phyloP scores from a whole-genome alignment of 805 yeast genomes.

The Metschnikowia anglica region DNA sequence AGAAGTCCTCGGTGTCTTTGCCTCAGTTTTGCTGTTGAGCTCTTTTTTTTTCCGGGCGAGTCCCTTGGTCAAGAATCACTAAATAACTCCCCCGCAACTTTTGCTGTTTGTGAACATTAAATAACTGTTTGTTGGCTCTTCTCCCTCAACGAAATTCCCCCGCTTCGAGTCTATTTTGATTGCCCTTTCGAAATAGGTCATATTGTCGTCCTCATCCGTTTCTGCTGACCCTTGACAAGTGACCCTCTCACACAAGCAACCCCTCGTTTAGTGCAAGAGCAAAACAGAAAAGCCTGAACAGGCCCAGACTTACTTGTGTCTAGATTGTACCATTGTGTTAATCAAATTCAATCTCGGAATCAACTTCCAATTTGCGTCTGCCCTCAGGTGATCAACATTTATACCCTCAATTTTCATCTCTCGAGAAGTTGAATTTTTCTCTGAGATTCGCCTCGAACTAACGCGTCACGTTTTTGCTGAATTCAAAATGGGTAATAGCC shows the following conservation, averaged over 20 bases:
- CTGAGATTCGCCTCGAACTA: no score
- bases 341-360: no score
- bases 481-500: constrained; percentile 50
- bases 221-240: not conserved
- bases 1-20: constrained; percentile 3
- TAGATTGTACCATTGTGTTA: not conserved
- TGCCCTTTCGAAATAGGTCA: not conserved
- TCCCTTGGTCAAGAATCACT: not conserved
- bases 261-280: not conserved
- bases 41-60: not conserved
- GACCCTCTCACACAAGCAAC: not conserved
- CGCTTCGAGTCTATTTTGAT: not conserved
- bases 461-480: not conserved
- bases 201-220: not conserved
- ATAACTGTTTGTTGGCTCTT: not conserved
- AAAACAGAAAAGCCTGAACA: not conserved
- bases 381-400: no score
- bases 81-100: not conserved
- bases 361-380: no score
- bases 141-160: not conserved
- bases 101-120: constrained; percentile 7
- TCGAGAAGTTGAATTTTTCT: no score
- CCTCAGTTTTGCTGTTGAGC: constrained; percentile 7
- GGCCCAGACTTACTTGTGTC: not conserved
- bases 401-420: no score